These are phyloP conservation scores for Priceomyces medius DNA, from an alignment of 805 yeast species.

Conservation along the genomic window DNA sequence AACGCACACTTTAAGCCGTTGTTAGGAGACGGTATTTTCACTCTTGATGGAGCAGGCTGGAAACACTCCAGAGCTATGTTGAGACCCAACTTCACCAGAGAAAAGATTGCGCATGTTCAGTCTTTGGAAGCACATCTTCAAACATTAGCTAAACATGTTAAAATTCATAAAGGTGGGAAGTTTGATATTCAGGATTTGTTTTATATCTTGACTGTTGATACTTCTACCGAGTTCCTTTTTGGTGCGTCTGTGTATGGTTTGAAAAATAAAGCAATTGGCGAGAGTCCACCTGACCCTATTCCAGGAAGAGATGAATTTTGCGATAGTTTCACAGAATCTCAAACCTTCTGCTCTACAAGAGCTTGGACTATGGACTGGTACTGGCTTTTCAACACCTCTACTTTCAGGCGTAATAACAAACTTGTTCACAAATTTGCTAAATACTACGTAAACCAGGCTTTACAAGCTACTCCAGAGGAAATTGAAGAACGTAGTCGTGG, in stretches of 20 bases:
- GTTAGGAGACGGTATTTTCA: slow-evolving; percentile 45
- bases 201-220: slow-evolving; percentile 39
- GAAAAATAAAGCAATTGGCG: slow-evolving; percentile 24
- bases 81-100: slow-evolving; percentile 45
- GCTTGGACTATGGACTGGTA: slow-evolving; percentile 24
- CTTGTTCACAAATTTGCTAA: slow-evolving; percentile 28
- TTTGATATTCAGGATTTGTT: slow-evolving; percentile 41
- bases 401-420: slow-evolving; percentile 23
- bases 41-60: slow-evolving; percentile 44
- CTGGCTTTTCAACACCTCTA: slow-evolving; percentile 20
- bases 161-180: slow-evolving; percentile 20
- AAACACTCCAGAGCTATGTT: slow-evolving; percentile 43
- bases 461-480: slow-evolving; percentile 23
- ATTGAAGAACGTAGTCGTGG: slow-evolving; percentile 23
- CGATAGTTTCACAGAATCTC: slow-evolving; percentile 34
- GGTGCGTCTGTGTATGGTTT: slow-evolving; percentile 39
- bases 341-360: slow-evolving; percentile 29
- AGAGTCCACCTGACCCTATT: slow-evolving; percentile 11
- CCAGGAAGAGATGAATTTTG: slow-evolving; percentile 36
- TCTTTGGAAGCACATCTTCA: slow-evolving; percentile 42
- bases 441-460: slow-evolving; percentile 30
- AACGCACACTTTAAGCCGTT: slow-evolving; percentile 36
- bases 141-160: slow-evolving; percentile 30
- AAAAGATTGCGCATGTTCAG: slow-evolving; percentile 41
- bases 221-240: slow-evolving; percentile 42